Percentiles rank a stretch among this genome's conserved stretches.
phyloP scores from a whole-genome alignment of 805 yeast species.

The Candida quercuum region DNA sequence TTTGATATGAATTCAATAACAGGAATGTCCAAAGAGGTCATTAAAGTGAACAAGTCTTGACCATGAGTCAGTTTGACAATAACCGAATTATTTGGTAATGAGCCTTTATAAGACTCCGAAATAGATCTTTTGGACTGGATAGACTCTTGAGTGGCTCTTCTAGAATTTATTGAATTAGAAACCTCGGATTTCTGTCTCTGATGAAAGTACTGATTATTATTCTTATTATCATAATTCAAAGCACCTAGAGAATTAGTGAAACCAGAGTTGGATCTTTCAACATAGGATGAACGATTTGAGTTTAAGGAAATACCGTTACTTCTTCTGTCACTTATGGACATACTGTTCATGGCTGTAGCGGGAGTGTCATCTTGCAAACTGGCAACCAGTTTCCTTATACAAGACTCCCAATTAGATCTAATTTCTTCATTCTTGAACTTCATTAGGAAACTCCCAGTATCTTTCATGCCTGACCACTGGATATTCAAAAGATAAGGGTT shows the following conservation, averaged over 20 bases:
- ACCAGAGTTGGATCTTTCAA: conserved; percentile 21
- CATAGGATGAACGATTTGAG: conserved; percentile 21
- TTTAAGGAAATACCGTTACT: conserved; percentile 23
- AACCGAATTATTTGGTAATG: conserved; percentile 33
- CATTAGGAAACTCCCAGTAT: conserved; percentile 79
- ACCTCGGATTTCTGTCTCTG: conserved; percentile 24
- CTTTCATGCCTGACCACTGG: conserved; percentile 82
- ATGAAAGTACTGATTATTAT: conserved; percentile 11
- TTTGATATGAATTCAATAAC: conserved; percentile 50
- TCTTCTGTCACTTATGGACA: conserved; percentile 20
- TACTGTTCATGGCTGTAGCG: conserved; percentile 9
- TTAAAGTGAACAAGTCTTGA: conserved; percentile 54
- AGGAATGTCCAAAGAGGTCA: conserved; percentile 49
- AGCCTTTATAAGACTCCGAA: conserved; percentile 33
- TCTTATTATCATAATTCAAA: conserved; percentile 5
- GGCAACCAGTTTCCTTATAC: conserved; percentile 44
- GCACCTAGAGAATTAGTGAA: conserved; percentile 8
- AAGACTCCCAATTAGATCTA: conserved; percentile 74
- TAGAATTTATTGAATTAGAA: conserved; percentile 6
- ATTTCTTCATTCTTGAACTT: conserved; percentile 80
- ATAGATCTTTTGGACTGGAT: conserved; percentile 29
- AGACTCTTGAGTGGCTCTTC: conserved; percentile 24
- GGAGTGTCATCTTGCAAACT: conserved; percentile 24
- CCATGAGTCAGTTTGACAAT: conserved; percentile 37
- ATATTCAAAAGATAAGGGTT: conserved; percentile 57